Evolutionary conservation across 2,329 filamentous ascomycete species (phyloP).

Genomic region (Diaporthe ampelina): DNA sequence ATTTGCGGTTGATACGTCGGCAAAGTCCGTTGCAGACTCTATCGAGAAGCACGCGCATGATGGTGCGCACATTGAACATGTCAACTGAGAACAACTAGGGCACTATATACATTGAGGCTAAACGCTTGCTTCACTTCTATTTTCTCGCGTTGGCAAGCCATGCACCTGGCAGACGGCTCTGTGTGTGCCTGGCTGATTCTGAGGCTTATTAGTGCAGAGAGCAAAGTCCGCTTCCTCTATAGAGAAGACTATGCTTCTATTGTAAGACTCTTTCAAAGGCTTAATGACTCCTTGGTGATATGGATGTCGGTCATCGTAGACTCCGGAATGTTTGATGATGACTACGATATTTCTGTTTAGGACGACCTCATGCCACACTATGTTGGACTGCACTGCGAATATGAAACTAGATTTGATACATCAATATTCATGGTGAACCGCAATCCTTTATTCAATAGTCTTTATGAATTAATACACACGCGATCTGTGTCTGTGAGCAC

Average conservation of each 20-base stretch:
- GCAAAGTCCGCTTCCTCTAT: not conserved
- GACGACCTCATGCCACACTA: not conserved
- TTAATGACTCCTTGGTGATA: not conserved
- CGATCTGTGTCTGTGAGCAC: too few species aligned
- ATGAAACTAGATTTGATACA: not conserved
- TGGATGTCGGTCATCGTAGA: not conserved
- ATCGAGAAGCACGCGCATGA: slow-evolving; percentile 30
- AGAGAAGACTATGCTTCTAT: not conserved
- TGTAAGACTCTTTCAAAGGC: too few species aligned
- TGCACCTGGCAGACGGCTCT: not conserved
- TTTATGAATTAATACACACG: too few species aligned
- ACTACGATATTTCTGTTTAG: not conserved
- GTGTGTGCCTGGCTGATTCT: not conserved
- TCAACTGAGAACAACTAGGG: not conserved
- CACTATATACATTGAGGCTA: not conserved
- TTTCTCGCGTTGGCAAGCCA: not conserved
- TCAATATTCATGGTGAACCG: not conserved
- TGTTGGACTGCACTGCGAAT: not conserved
- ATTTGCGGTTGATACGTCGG: slow-evolving; percentile 10
- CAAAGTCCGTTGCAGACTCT: slow-evolving; percentile 25
- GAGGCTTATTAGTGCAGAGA: not conserved
- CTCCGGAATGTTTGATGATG: not conserved
- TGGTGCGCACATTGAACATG: slow-evolving; percentile 1
- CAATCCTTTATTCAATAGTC: too few species aligned
- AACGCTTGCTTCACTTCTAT: not conserved